Evolutionary conservation across 352 stramenopile genomes (phyloP), one percentile per base, ranked within the genome.

Genomic region (Globisporangium acanthophoron): DNA sequence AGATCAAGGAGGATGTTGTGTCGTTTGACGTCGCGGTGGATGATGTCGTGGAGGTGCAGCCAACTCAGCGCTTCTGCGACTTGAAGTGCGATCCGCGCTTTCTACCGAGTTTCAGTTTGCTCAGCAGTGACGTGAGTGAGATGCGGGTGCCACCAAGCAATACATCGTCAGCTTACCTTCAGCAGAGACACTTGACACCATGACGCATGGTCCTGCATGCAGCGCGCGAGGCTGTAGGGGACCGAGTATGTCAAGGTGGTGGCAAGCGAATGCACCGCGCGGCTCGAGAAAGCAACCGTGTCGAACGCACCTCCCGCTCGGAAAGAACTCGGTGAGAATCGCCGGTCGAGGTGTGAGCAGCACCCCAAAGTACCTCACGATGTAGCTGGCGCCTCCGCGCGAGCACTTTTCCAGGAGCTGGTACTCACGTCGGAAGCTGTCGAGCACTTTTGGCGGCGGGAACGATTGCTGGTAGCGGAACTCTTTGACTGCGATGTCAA

Each of bases 21-120:
- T 11, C 56, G 62, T 59, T 81, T 81, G 46, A 81, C 63, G 49
- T 81, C 70, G 5, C 72, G 72, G 56, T 81, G 72, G 13, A 78
- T 63, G 29, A 81, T 59, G 51, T 68, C 44, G 45, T 71, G 61
- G 2, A 49, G 41, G 52, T 81, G 72, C 35, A 81, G 51, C 61
- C 65, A 77, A 12, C 58, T 62, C 16, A 78, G 49, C 16, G 59
- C 70, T 29, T 55, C 44, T 2, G 64, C 70, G 29, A 81, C 67
- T 56, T 71, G 67, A 24, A 76, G 35, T 29, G 56, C 69, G 53
- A 76, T 62, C 9, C 39, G 37, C 37, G 43, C 29, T 78, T 71
- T 74, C 70, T 76, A n/a, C 11, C 12, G 16, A 7, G n/a, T 31
- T 49, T 5, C 3, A 50, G 16, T 40, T 31, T 40, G 47, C 27